Conservation (phyloP, 768 basidiomycete species). For the Termitomyces sp. region DNA sequence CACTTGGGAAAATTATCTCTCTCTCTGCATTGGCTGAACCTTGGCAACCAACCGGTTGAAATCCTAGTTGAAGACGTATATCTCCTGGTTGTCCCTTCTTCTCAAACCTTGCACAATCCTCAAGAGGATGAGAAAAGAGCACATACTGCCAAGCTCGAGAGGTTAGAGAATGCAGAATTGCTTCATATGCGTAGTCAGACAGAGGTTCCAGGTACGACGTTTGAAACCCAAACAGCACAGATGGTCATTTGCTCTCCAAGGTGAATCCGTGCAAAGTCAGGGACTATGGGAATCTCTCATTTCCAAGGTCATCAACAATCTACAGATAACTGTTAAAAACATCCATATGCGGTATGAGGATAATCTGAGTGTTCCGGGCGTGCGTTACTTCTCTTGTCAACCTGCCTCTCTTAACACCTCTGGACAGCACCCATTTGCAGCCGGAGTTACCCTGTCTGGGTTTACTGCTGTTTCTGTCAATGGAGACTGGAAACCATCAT, state of each 20-base stretch:
- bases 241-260: constrained; percentile 21
- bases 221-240: background rate
- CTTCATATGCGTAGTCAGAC: constrained; percentile 65
- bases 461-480: constrained; percentile 92
- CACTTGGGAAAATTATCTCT: constrained; percentile 85
- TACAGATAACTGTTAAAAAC: constrained; percentile 94
- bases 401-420: constrained; percentile 7
- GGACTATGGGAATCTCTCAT: constrained; percentile 81
- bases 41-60: constrained; percentile 88
- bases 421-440: constrained; percentile 87
- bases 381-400: constrained; percentile 37
- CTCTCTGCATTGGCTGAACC: constrained; percentile 86
- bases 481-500: constrained; percentile 83
- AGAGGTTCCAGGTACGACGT: constrained; percentile 45
- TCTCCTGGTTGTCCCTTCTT: constrained; percentile 84
- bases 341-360: constrained; percentile 98
- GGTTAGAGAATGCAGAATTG: constrained; percentile 84
- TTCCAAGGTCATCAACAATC: constrained; percentile 90
- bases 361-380: constrained; percentile 88
- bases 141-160: constrained; percentile 86
- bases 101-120: constrained; percentile 64
- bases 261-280: constrained; percentile 71
- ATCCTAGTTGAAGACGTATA: constrained; percentile 93
- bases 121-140: constrained; percentile 82
- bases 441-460: constrained; percentile 82